Evolutionary conservation across 805 yeast genomes (phyloP).

Genomic region (Candida silvatica): DNA sequence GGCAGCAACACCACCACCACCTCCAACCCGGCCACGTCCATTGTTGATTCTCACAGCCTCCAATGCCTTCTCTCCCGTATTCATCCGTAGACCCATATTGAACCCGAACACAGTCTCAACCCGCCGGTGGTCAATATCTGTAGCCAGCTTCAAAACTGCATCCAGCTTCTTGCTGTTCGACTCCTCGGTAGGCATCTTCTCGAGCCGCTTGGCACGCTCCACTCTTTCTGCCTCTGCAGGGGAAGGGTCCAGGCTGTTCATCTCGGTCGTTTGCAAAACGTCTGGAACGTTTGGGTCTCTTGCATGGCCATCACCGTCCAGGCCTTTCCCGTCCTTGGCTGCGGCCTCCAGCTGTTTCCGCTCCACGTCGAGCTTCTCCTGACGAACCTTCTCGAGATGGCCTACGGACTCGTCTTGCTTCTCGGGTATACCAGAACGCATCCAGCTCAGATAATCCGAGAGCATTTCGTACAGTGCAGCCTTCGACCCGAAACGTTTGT

Average conservation of each 20-base stretch:
- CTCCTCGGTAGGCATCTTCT: not conserved
- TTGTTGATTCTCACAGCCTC: too few species aligned
- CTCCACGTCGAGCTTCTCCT: slow-evolving; percentile 13
- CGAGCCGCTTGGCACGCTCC: not conserved
- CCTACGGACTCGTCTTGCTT: slow-evolving; percentile 6
- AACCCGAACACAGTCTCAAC: not conserved
- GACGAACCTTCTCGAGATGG: slow-evolving; percentile 12
- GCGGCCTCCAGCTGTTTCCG: slow-evolving; percentile 4
- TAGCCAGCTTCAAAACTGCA: not conserved
- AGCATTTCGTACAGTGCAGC: slow-evolving; percentile 11
- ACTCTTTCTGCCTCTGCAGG: too few species aligned
- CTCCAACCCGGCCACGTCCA: too few species aligned
- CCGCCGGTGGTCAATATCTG: too few species aligned
- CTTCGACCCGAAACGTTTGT: slow-evolving; percentile 7
- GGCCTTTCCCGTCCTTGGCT: slow-evolving; percentile 2
- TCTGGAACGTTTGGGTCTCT: slow-evolving; percentile 16
- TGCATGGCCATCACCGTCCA: not conserved
- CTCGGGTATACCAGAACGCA: slow-evolving; percentile 12
- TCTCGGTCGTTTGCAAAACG: slow-evolving; percentile 17
- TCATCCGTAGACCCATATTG: not conserved
- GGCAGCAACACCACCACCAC: too few species aligned
- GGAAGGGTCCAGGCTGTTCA: slow-evolving; percentile 19
- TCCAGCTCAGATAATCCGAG: slow-evolving; percentile 5
- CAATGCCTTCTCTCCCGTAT: not conserved
- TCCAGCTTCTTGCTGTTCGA: not conserved